phyloP scores from a whole-genome alignment of 106 monocot genomes.

The Dendrobium officinale region DNA sequence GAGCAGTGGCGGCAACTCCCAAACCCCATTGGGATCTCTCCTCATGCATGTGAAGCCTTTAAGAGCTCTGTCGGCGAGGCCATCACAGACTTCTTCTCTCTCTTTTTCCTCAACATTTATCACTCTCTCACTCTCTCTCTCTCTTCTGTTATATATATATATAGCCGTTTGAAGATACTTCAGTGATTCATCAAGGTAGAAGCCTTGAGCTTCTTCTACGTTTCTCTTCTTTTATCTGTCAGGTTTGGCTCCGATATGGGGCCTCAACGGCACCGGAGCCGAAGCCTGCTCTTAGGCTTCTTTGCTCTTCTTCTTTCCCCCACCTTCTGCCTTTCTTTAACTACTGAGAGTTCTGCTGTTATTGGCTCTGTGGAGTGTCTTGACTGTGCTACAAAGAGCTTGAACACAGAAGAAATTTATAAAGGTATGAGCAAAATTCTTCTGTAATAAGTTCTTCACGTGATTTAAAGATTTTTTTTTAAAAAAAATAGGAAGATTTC shows the following conservation, averaged over 20 bases:
- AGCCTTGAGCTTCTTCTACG: background rate
- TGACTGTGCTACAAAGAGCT: background rate
- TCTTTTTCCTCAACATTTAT: background rate
- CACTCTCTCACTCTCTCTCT: background rate
- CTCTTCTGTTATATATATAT: background rate
- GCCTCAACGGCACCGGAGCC: background rate
- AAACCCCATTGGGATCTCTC: background rate
- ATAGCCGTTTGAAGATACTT: background rate
- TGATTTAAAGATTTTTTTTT: too few species aligned
- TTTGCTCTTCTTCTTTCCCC: background rate
- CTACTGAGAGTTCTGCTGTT: background rate
- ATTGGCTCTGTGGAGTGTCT: background rate
- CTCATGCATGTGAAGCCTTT: background rate
- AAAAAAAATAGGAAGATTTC: too few species aligned
- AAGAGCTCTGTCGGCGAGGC: slow-evolving; percentile 1
- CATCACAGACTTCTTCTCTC: background rate
- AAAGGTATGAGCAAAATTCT: background rate
- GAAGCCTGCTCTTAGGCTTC: background rate
- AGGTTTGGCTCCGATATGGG: background rate
- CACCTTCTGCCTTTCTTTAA: background rate
- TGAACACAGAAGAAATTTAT: background rate
- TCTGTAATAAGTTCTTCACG: too few species aligned
- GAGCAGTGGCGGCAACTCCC: too few species aligned
- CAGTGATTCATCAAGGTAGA: background rate
- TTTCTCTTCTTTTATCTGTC: background rate